Evolutionary conservation across 2,329 filamentous ascomycete species (phyloP), one percentile per base, ranked within the genome.

Genomic region (Metarhizium humberi): DNA sequence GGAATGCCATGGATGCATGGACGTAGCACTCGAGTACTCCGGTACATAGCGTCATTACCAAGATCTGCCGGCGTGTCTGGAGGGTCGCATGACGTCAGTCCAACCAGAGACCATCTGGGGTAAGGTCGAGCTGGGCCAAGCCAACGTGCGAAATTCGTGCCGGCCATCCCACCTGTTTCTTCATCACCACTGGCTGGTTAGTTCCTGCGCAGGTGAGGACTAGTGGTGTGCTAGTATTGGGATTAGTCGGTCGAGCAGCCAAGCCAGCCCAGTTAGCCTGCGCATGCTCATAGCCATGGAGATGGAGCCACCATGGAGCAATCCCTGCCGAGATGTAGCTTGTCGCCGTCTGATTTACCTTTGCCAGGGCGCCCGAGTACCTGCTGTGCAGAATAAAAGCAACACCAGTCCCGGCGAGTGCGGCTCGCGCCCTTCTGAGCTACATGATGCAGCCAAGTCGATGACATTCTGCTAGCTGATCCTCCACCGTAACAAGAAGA

Each of bases 21-120:
- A 11, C 10, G 6, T 7, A 34, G 25, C 25, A 25, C 25, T 25
- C 25, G 3, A 25, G 25, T 25, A 25, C 25, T 25, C 25, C 25
- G 25, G 25, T 25, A 25, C 25, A 25, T 25, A 25, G 25, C 25
- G 25, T 25, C 25, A 25, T 25, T 25, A 25, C 25, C 25, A 25
- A 25, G 25, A 25, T 25, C 25, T 25, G 25, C 25, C 25, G 25
- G 25, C 25, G 3, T 7, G 32, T 7, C 32, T 42, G 6, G 10
- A 16, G 40, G 14, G 40, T 14, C 40, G 10, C 40, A 60, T 64
- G 62, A 63, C 62, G 62, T 63, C 62, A 64, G 55, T 36, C 52
- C 51, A 30, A 8, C 18, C 30, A n/a, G 49, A 53, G 38, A 47
- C 40, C n/a, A 11, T 47, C 48, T 34, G 56, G 51, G 53, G 50